Base-by-base conservation (phyloP, 345 rosid species). In the Corymbia maculata region DNA sequence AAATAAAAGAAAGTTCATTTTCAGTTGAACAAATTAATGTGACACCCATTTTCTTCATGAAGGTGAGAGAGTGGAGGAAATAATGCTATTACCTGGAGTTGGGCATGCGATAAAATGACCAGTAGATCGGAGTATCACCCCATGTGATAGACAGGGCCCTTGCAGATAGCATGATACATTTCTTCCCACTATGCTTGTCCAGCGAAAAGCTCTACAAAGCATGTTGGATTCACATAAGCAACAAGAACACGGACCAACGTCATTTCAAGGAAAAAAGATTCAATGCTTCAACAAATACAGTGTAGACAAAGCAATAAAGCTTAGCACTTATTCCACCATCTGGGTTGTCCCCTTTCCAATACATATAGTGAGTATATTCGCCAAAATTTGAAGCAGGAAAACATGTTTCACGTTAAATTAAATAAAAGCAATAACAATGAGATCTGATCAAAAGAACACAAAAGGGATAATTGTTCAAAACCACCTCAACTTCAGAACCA, bases 121-220 rank as follows among this genome's bases (percentile, higher is more conserved):
- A 70, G 45, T 32, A 36, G 24, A 1, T 53, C 13, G 89, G 91
- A n/a, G 89, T 84, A 52, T 85, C 90, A 15, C 94, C 89, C 94
- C 91, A 91, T 6, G 8, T n/a, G 84, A 92, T 91, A 52, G 32
- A 26, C 5, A 91, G 89, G 19, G 90, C 91, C 89, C 91, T 89
- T 16, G 91, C 87, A 3, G 90, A 90, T 4, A 92, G 90, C 93
- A 87, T 91, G 90, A 52, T 88, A n/a, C 92, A 88, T 75, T 92
- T 92, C 70, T 89, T 90, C 82, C 93, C 93, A 64, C 86, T 90
- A 36, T 28, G 30, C 70, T 88, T 89, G 5, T 88, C 90, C 87
- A 92, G 7, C 1, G 47, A 70, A 36, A 8, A 70, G 80, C 80
- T 70, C 80, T 36, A 47, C 80, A 70, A 17, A 36, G 26, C 80